Base-by-base conservation (phyloP, 345 rosid species). In the Firmiana major region DNA sequence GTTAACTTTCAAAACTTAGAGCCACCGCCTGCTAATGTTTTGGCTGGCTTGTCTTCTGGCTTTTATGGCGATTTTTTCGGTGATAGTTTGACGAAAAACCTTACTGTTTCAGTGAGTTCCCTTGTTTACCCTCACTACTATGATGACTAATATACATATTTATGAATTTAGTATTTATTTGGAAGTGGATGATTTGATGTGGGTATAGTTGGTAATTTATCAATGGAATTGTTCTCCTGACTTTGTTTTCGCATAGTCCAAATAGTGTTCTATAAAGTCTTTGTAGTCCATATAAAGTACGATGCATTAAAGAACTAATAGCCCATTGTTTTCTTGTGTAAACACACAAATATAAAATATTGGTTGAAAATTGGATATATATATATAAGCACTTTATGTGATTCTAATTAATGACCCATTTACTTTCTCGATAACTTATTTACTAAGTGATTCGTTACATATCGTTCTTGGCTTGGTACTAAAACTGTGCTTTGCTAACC, bases 1-100 rank as follows among this genome's bases (percentile, higher is more conserved):
- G 73, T 7, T 31, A 80, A 82, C 34, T 93, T 95, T 79, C 84
- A 87, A 71, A 75, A 78, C 79, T 85, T 95, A n/a, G 89, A 87
- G 63, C 91, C 94, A 43, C 94, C 98, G 7, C 86, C 97, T 21
- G 74, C 89, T 22, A 83, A 79, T 81, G 80, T 87, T n/a, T 78
- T 91, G 76, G 78, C 87, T 0, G 83, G 81, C 69, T 82, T 88
- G 31, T 59, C 91, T 11, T 81, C 88, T 19, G 91, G 73, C 69
- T 65, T 89, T 76, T 71, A 80, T 65, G 73, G 63, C 68, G 79
- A 72, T 75, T 24, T 49, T 79, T 63, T 78, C 62, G 79, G 76
- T 79, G 74, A 74, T 76, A 36, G 75, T 70, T 34, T 69, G 72
- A 22, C 45, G 4, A 80, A 87, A 43, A 74, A 76, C 40, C 62